Evolutionary conservation across 1,139 yeast species (phyloP).

Genomic region (Debaryomyces singareniensis): DNA sequence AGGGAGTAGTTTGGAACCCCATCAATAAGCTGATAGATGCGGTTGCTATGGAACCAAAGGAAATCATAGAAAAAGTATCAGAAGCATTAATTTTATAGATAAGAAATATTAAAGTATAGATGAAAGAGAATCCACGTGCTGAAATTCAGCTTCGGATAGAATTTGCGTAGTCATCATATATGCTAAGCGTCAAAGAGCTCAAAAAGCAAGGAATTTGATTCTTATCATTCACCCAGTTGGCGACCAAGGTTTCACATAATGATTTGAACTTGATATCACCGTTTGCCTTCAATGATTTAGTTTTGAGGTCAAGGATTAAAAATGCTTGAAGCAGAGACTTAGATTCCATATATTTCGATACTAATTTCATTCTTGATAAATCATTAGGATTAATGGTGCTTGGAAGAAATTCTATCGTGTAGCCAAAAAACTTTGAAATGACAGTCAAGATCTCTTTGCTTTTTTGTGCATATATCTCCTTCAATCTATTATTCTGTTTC

Average conservation of each 20-base stretch:
- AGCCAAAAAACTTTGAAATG: conserved; percentile 68
- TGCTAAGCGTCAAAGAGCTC: conserved; percentile 65
- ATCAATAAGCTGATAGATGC: conserved; percentile 39
- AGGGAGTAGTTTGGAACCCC: conserved; percentile 54
- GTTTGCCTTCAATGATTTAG: conserved; percentile 33
- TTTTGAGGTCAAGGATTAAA: conserved; percentile 31
- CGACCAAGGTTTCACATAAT: conserved; percentile 51
- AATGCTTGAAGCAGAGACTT: conserved; percentile 20
- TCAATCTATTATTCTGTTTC: conserved; percentile 56
- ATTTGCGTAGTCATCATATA: conserved; percentile 39
- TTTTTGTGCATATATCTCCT: conserved; percentile 59
- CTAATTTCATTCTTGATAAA: conserved; percentile 51
- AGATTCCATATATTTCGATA: conserved; percentile 43
- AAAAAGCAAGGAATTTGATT: conserved; percentile 75
- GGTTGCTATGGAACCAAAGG: conserved; percentile 27
- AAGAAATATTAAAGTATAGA: too few species aligned
- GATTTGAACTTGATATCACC: conserved; percentile 40
- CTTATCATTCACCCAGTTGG: conserved; percentile 63
- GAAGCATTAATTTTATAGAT: conserved; percentile 8
- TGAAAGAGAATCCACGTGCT: not conserved
- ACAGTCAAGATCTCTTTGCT: conserved; percentile 70
- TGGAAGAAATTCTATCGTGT: conserved; percentile 63
- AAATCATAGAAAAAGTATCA: conserved; percentile 27
- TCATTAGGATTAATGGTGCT: conserved; percentile 50
- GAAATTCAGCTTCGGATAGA: not conserved